Conservation (phyloP, 1,284 basidiomycete species). For the Inonotus obliquus region DNA sequence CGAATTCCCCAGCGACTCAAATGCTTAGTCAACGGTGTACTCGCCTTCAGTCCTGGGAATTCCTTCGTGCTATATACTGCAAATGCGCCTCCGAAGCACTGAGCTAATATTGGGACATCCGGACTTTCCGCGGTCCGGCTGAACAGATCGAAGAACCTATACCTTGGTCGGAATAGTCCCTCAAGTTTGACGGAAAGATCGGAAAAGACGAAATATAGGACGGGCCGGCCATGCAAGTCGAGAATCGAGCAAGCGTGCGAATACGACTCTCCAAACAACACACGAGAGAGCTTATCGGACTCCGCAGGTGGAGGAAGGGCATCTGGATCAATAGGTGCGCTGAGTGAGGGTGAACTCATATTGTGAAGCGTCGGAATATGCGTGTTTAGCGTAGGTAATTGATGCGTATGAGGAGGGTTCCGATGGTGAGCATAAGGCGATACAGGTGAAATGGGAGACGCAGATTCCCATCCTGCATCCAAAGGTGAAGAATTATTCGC, state of each 20-base stretch:
- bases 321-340: constrained; percentile 13
- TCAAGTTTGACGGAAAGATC: constrained; percentile 60
- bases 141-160: constrained; percentile 64
- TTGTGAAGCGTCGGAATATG: not conserved
- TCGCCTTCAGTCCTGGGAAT: constrained; percentile 68
- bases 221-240: constrained; percentile 53
- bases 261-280: constrained; percentile 31
- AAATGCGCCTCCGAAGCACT: constrained; percentile 65
- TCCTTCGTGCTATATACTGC: constrained; percentile 75
- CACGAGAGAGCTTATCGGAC: constrained; percentile 14
- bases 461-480: constrained; percentile 11
- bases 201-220: constrained; percentile 70
- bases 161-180: constrained; percentile 61
- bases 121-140: constrained; percentile 20
- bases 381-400: not conserved
- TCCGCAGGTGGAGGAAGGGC: constrained; percentile 14
- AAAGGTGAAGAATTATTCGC: not conserved
- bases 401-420: not conserved
- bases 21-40: constrained; percentile 67
- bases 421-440: constrained; percentile 5
- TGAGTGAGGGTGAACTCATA: not conserved
- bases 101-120: constrained; percentile 54
- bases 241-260: constrained; percentile 51
- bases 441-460: constrained; percentile 10
- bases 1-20: constrained; percentile 51